Conservation (phyloP, 495 filamentous ascomycete species). For the Venustampulla echinocandica region DNA sequence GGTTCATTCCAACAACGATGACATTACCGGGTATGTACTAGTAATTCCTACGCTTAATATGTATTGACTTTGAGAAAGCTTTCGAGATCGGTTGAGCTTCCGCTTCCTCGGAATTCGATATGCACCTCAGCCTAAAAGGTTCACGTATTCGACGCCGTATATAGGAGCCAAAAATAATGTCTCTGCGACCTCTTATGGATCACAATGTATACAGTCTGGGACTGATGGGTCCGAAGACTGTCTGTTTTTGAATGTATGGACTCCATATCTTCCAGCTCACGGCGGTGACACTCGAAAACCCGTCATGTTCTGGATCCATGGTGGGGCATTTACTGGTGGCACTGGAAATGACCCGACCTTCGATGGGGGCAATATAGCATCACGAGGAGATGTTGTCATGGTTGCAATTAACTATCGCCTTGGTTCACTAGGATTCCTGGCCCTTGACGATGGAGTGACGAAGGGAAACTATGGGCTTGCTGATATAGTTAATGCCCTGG, state of each 20-base stretch:
- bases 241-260: conserved; percentile 37
- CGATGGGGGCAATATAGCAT: conserved; percentile 40
- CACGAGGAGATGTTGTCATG: conserved; percentile 37
- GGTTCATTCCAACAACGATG: conserved; percentile 35
- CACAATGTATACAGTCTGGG: conserved; percentile 34
- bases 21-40: conserved; percentile 32
- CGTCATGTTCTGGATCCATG: conserved; percentile 38
- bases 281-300: conserved; percentile 24
- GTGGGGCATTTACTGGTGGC: conserved; percentile 23
- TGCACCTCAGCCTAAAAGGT: conserved; percentile 29
- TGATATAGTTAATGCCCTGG: conserved; percentile 39
- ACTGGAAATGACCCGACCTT: conserved; percentile 24
- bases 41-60: neutral
- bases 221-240: conserved; percentile 39
- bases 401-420: conserved; percentile 32
- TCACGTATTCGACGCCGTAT: conserved; percentile 24
- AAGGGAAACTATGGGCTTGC: conserved; percentile 45
- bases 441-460: conserved; percentile 29
- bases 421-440: conserved; percentile 28
- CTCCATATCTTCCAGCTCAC: conserved; percentile 36
- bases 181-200: conserved; percentile 21
- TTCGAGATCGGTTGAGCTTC: conserved; percentile 44
- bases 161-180: conserved; percentile 13
- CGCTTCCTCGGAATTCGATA: conserved; percentile 38
- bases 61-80: conserved; percentile 12